phyloP scores from a whole-genome alignment of 2,329 filamentous ascomycete species.

The Aspergillus bombycis region DNA sequence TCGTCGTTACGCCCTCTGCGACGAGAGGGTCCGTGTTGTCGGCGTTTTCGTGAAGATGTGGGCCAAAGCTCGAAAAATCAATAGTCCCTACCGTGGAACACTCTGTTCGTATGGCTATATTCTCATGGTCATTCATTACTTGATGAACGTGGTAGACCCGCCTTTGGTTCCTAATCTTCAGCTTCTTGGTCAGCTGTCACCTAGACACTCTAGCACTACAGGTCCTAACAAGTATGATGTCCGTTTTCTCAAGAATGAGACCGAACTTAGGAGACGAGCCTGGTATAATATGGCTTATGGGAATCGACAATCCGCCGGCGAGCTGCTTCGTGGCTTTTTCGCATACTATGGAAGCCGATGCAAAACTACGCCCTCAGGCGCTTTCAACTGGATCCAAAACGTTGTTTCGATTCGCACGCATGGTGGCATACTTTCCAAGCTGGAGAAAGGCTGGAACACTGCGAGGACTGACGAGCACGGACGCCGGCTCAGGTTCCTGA shows the following conservation, averaged over 20 bases:
- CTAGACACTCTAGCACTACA: background rate
- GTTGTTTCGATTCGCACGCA: background rate
- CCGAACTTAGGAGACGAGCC: conserved; percentile 67
- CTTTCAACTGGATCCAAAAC: background rate
- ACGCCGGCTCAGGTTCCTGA: background rate
- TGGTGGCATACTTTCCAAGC: background rate
- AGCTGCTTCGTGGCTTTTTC: conserved; percentile 1
- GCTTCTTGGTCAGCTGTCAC: background rate
- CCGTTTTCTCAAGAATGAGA: conserved; percentile 70
- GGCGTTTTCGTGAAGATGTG: conserved; percentile 4
- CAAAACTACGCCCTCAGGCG: background rate
- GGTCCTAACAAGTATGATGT: background rate
- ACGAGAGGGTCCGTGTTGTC: background rate
- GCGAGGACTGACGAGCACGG: background rate
- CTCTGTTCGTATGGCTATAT: conserved; percentile 2
- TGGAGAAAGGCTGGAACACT: background rate
- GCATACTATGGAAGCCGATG: background rate
- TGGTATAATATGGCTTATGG: background rate
- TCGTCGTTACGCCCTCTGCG: background rate
- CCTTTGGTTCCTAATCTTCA: conserved; percentile 3
- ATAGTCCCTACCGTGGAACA: background rate
- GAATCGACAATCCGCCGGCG: background rate
- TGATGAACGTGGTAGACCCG: background rate
- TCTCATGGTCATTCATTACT: conserved; percentile 1
- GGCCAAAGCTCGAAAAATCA: conserved; percentile 1